phyloP scores from a whole-genome alignment of 2,329 filamentous ascomycete genomes.

The Diaporthe batatas region DNA sequence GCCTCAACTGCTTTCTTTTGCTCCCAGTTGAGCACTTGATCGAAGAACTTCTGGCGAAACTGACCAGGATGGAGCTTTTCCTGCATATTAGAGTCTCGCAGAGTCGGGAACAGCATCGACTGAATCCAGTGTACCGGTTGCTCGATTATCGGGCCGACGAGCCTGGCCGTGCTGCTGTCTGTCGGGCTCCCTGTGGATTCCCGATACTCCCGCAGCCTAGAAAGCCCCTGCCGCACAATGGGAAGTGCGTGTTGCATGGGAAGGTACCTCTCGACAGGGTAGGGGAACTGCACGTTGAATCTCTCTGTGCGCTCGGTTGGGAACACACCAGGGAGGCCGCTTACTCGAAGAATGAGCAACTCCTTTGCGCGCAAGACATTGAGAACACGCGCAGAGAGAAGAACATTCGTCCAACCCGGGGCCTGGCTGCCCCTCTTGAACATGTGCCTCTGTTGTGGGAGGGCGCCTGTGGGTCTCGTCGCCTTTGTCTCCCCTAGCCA shows the following conservation, averaged over 20 bases:
- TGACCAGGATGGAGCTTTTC: conserved; percentile 41
- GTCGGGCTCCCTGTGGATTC: neutral
- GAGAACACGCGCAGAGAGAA: conserved; percentile 44
- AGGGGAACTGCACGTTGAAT: conserved; percentile 45
- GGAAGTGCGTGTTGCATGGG: conserved; percentile 42
- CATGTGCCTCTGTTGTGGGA: neutral
- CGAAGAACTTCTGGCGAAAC: conserved; percentile 41
- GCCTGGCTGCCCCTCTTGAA: conserved; percentile 11
- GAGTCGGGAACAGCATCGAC: conserved; percentile 46
- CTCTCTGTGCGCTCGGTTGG: conserved; percentile 25
- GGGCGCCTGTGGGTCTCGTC: neutral
- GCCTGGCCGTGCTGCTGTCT: neutral
- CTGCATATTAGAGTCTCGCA: conserved; percentile 43
- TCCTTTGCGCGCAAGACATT: conserved; percentile 44
- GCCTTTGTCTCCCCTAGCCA: conserved; percentile 27
- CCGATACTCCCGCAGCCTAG: conserved; percentile 6
- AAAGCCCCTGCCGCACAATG: conserved; percentile 40
- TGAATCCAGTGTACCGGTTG: conserved; percentile 40
- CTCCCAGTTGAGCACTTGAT: conserved; percentile 43
- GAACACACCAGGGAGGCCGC: conserved; percentile 36
- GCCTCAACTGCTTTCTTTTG: conserved; percentile 46
- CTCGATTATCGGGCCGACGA: neutral
- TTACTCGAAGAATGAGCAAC: conserved; percentile 41
- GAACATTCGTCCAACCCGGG: conserved; percentile 42
- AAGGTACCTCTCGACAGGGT: conserved; percentile 35